phyloP scores from a whole-genome alignment of 2,329 filamentous ascomycete species.

The Ophiostoma quercus region DNA sequence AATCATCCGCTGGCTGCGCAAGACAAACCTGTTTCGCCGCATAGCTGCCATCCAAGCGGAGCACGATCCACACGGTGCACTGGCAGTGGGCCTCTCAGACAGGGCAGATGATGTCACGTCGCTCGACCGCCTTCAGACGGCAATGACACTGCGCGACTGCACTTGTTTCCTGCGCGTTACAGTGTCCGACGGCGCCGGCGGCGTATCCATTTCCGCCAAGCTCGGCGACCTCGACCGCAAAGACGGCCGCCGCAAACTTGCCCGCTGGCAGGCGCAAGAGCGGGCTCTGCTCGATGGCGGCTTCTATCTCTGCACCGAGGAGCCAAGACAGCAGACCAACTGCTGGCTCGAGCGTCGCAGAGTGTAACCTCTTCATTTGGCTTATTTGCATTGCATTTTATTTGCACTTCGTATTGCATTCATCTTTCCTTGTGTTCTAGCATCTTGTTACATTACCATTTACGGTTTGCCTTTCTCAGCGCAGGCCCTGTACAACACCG shows the following conservation, averaged over 20 bases:
- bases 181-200: slow-evolving; percentile 44
- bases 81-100: slow-evolving; percentile 12
- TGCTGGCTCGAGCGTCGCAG: slow-evolving; percentile 29
- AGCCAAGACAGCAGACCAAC: slow-evolving; percentile 27
- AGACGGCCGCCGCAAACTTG: slow-evolving; percentile 58
- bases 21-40: slow-evolving; percentile 40
- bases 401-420: not conserved
- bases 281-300: slow-evolving; percentile 57
- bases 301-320: slow-evolving; percentile 51
- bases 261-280: slow-evolving; percentile 64
- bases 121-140: slow-evolving; percentile 53
- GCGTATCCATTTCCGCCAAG: slow-evolving; percentile 46
- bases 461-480: slow-evolving; percentile 2
- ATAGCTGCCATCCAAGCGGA: slow-evolving; percentile 37
- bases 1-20: slow-evolving; percentile 38
- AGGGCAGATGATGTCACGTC: slow-evolving; percentile 22
- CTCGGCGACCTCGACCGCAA: slow-evolving; percentile 77
- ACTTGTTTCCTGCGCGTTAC: slow-evolving; percentile 63
- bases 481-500: slow-evolving; percentile 16
- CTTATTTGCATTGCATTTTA: not conserved
- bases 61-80: slow-evolving; percentile 30
- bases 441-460: not conserved
- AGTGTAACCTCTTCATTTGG: not conserved
- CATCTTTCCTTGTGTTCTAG: not conserved
- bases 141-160: slow-evolving; percentile 78